Conservation (phyloP, 306 rosid genomes). For the Trifolium repens region DNA sequence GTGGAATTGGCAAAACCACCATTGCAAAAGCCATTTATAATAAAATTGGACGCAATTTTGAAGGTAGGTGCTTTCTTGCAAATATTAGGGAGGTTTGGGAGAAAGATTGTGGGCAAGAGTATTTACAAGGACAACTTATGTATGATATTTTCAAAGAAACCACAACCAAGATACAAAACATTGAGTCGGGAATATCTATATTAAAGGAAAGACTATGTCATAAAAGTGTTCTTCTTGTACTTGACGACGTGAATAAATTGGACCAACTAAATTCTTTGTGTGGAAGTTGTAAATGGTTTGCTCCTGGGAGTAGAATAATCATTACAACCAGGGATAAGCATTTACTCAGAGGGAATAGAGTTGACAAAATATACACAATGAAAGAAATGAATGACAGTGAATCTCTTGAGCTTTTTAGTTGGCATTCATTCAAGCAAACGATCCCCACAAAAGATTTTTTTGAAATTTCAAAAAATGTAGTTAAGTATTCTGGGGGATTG, state of each 20-base stretch:
- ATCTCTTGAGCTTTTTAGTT: slow-evolving; percentile 4
- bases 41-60: neutral
- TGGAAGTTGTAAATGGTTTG: slow-evolving; percentile 13
- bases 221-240: slow-evolving; percentile 3
- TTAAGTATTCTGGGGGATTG: neutral
- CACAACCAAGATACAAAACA: neutral
- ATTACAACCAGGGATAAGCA: slow-evolving; percentile 4
- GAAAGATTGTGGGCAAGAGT: neutral
- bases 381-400: slow-evolving; percentile 24
- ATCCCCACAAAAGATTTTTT: neutral
- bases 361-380: neutral
- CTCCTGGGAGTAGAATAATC: slow-evolving; percentile 12
- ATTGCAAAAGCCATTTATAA: neutral
- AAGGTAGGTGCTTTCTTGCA: neutral
- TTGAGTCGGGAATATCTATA: slow-evolving; percentile 4
- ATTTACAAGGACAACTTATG: slow-evolving; percentile 31
- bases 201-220: neutral
- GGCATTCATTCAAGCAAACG: slow-evolving; percentile 8
- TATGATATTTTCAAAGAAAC: neutral
- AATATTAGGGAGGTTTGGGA: slow-evolving; percentile 14
- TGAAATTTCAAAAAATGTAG: neutral
- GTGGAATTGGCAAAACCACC: neutral
- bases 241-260: neutral
- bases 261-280: slow-evolving; percentile 6
- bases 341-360: neutral